Conservation (phyloP, 2,329 filamentous ascomycete genomes). For the Penicillium janthinellum region DNA sequence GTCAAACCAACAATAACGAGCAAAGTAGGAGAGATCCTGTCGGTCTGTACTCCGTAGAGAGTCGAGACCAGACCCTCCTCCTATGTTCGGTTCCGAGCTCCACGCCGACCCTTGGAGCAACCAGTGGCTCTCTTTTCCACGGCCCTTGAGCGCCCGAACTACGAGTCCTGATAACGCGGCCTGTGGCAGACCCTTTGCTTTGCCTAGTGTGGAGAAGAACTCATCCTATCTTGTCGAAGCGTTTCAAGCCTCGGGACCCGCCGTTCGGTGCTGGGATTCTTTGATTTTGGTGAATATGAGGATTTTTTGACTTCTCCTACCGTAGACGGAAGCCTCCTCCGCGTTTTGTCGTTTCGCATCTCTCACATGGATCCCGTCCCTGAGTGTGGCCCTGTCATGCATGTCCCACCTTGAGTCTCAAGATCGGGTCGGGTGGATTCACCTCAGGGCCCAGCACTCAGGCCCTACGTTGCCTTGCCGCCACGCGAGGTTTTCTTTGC, state of each 20-base stretch:
- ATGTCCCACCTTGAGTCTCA: slow-evolving; percentile 24
- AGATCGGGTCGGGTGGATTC: slow-evolving; percentile 32
- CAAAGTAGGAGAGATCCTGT: neutral
- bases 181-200: neutral
- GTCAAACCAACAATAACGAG: neutral
- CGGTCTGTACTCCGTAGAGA: neutral
- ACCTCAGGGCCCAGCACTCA: slow-evolving; percentile 8
- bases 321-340: slow-evolving; percentile 11
- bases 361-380: slow-evolving; percentile 21
- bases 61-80: neutral
- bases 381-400: slow-evolving; percentile 18
- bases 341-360: slow-evolving; percentile 17
- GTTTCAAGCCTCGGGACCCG: slow-evolving; percentile 20
- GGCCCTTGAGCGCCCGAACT: neutral
- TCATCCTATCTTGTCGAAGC: slow-evolving; percentile 6
- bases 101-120: neutral
- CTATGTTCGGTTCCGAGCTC: slow-evolving; percentile 8
- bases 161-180: slow-evolving; percentile 4
- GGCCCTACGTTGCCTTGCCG: slow-evolving; percentile 8
- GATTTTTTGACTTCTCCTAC: slow-evolving; percentile 5
- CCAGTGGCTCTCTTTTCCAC: slow-evolving; percentile 3
- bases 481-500: slow-evolving; percentile 14
- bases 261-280: slow-evolving; percentile 16
- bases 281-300: neutral
- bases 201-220: slow-evolving; percentile 12